A percentile compares a stretch with the other conserved stretches of the same genome.
Evolutionary conservation across 345 rosid genomes (phyloP).

Genomic region (Dovyalis caffra): DNA sequence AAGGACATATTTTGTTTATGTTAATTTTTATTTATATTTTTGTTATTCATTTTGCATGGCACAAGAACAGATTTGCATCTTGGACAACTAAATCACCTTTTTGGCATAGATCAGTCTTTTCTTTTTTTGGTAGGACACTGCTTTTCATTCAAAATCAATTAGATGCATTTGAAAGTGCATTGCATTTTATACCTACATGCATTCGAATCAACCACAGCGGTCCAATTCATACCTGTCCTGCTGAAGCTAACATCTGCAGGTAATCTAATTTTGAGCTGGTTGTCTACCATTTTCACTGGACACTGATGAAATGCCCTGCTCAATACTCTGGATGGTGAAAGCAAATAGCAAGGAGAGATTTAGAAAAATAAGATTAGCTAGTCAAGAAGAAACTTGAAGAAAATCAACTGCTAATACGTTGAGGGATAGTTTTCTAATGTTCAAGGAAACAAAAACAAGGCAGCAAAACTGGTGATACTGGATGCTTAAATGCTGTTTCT

Average conservation of each 20-base stretch:
- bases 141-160: not conserved
- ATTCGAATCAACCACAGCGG: not conserved
- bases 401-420: conserved; percentile 1
- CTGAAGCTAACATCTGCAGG: conserved; percentile 15
- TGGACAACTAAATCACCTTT: not conserved
- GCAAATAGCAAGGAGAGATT: not conserved
- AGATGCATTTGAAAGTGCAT: not conserved
- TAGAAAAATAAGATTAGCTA: not conserved
- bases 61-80: not conserved
- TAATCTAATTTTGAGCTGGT: conserved; percentile 29
- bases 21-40: not conserved
- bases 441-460: not conserved
- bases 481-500: not conserved
- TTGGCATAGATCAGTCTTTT: not conserved
- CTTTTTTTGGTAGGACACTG: not conserved
- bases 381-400: conserved; percentile 3
- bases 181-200: not conserved
- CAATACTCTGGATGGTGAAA: conserved; percentile 63
- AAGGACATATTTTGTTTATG: not conserved
- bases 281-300: conserved; percentile 28
- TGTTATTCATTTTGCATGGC: not conserved
- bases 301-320: conserved; percentile 64
- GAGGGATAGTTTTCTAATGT: not conserved
- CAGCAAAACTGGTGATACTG: not conserved
- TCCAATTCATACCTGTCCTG: conserved; percentile 24